Evolutionary conservation across 192 early-diverging fungal species (phyloP), one percentile per base, ranked within the genome.

Genomic region (Pilobolus umbonatus): DNA sequence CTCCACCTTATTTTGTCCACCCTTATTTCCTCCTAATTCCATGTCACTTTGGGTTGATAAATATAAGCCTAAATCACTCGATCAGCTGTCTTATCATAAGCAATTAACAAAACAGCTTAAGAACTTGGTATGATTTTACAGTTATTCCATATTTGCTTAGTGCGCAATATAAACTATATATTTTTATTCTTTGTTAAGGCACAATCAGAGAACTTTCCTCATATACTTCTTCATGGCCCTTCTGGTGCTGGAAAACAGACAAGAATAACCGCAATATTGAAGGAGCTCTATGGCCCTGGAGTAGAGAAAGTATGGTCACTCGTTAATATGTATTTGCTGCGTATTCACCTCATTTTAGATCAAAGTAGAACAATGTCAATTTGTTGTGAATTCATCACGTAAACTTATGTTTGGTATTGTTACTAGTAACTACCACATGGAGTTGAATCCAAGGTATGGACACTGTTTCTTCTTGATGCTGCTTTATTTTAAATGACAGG

Each of bases 191-290:
- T 44, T 47, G 12, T 11, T 6, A 60, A 86, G 84, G 76, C 82
- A 5, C 30, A 65, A 28, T 84, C 84, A 5, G 81, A 75, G n/a
- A 91, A 97, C 69, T 86, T 99, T 42, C 97, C 97, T 28, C 97
- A 99, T 55, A 67, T 95, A 64, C 79, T 99, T 1, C 81, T 99
- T 25, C 98, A 95, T 73, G 97, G 97, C 6, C 97, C 97, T 3
- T 80, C 90, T 2, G 97, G 97, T 21, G 90, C 93, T 0, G 97
- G 97, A 17, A 98, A 98, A 77, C 95, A 96, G 61, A 99, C 97
- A 35, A 79, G 97, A 19, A 88, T 99, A 32, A 79, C 85, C 21
- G 91, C 92, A 22, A 64, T 93, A 0, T 75, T 99, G 35, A 77
- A 82, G 48, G 94, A 96, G 56, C 72, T 99, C 15, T 99, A 87